phyloP scores from a whole-genome alignment of 2,329 filamentous ascomycete species.

The Elsinoe ampelina region DNA sequence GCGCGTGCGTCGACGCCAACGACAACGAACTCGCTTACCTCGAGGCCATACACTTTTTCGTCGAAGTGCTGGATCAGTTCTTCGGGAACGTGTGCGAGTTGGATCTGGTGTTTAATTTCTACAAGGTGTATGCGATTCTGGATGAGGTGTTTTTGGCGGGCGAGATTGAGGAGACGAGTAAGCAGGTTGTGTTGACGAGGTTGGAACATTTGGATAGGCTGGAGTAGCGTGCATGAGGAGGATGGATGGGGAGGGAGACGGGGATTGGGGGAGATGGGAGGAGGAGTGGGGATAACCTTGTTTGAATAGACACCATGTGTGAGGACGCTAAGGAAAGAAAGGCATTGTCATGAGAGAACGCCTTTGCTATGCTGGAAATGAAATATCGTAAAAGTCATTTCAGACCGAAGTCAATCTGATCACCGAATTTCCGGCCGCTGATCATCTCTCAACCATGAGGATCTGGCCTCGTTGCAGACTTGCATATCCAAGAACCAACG shows the following conservation, averaged over 20 bases:
- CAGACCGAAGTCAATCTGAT: neutral
- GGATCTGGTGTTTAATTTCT: conserved; percentile 71
- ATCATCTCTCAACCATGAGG: too few species aligned
- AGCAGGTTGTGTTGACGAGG: conserved; percentile 90
- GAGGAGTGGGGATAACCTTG: conserved; percentile 1
- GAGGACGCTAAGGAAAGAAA: neutral
- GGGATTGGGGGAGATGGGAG: neutral
- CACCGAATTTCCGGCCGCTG: too few species aligned
- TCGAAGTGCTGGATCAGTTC: conserved; percentile 96
- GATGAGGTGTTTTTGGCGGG: conserved; percentile 97
- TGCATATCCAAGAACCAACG: too few species aligned
- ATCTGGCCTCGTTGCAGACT: too few species aligned
- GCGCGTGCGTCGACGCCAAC: conserved; percentile 96
- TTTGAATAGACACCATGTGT: neutral
- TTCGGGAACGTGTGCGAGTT: conserved; percentile 99
- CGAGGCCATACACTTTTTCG: conserved; percentile 98
- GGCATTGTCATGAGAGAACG: neutral
- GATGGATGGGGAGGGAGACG: neutral
- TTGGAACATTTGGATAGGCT: conserved; percentile 94
- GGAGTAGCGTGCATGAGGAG: conserved; percentile 47
- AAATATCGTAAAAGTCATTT: neutral
- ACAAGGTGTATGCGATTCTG: conserved; percentile 83
- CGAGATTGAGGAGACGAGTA: conserved; percentile 97
- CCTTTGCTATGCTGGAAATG: neutral
- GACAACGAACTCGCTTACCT: conserved; percentile 96